These are phyloP conservation scores for Senna siamea DNA, from an alignment of 306 rosid genomes.

Conservation along the genomic window DNA sequence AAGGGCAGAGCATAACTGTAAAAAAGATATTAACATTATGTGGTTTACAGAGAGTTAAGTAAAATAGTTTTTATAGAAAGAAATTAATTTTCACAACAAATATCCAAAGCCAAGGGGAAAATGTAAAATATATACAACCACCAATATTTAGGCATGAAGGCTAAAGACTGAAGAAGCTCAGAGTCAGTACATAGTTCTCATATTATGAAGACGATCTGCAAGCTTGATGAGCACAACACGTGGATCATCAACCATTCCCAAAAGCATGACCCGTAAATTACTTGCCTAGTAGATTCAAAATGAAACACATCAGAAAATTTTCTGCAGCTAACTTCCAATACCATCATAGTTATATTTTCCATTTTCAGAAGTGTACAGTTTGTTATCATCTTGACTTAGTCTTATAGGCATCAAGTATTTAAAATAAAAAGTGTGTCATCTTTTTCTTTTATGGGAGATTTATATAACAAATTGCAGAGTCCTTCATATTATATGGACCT, in stretches of 20 bases:
- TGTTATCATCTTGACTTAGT: slow-evolving; percentile 27
- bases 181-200: slow-evolving; percentile 89
- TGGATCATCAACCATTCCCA: slow-evolving; percentile 99
- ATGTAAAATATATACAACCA: slow-evolving; percentile 28
- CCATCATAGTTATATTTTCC: slow-evolving; percentile 28
- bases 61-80: slow-evolving; percentile 7
- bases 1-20: slow-evolving; percentile 80
- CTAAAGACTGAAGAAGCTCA: slow-evolving; percentile 30
- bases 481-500: slow-evolving; percentile 12
- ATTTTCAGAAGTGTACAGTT: slow-evolving; percentile 28
- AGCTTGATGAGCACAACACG: slow-evolving; percentile 98
- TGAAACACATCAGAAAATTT: slow-evolving; percentile 48
- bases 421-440: slow-evolving; percentile 12
- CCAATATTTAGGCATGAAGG: slow-evolving; percentile 16
- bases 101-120: slow-evolving; percentile 30
- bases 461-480: slow-evolving; percentile 16
- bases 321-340: slow-evolving; percentile 31
- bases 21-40: slow-evolving; percentile 32
- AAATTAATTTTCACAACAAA: slow-evolving; percentile 11
- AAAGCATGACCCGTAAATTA: slow-evolving; percentile 87
- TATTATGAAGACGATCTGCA: slow-evolving; percentile 99
- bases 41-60: slow-evolving; percentile 26
- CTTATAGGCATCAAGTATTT: slow-evolving; percentile 26
- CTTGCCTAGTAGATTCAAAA: slow-evolving; percentile 72
- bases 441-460: slow-evolving; percentile 27